phyloP scores from a whole-genome alignment of 352 stramenopile species.

The Pythium grandisporangium region DNA sequence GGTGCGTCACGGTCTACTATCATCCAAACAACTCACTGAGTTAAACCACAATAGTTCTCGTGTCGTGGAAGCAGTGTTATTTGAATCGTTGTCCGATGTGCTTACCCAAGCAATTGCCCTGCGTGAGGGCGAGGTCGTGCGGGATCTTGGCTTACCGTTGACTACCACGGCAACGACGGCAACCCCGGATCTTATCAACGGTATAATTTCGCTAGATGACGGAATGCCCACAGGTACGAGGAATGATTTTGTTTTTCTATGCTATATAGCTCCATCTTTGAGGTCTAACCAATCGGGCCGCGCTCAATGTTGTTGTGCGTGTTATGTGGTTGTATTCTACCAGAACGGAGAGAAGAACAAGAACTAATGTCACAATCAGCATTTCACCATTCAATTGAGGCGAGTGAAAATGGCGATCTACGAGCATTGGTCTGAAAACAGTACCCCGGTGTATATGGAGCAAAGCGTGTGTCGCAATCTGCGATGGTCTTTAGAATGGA shows the following conservation, averaged over 20 bases:
- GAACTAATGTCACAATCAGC: neutral
- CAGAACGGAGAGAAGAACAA: constrained; percentile 10
- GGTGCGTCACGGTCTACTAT: constrained; percentile 14
- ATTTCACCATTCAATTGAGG: no score
- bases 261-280: neutral
- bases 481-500: no score
- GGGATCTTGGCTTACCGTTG: constrained; percentile 6
- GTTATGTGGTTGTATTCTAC: neutral
- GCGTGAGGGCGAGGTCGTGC: constrained; percentile 6
- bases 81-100: constrained; percentile 7
- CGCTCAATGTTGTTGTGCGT: neutral
- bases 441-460: neutral
- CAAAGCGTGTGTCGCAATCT: no score
- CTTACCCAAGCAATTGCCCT: constrained; percentile 2
- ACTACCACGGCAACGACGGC: neutral
- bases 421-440: constrained; percentile 11
- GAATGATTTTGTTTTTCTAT: neutral
- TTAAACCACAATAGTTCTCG: constrained; percentile 18
- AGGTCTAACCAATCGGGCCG: no score
- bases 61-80: constrained; percentile 11
- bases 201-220: constrained; percentile 15
- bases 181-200: constrained; percentile 12
- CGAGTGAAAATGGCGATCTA: constrained; percentile 12
- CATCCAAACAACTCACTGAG: constrained; percentile 7
- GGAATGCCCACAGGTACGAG: constrained; percentile 13